Conservation (phyloP, 495 filamentous ascomycete species). For the Penicillium malachiteum region DNA sequence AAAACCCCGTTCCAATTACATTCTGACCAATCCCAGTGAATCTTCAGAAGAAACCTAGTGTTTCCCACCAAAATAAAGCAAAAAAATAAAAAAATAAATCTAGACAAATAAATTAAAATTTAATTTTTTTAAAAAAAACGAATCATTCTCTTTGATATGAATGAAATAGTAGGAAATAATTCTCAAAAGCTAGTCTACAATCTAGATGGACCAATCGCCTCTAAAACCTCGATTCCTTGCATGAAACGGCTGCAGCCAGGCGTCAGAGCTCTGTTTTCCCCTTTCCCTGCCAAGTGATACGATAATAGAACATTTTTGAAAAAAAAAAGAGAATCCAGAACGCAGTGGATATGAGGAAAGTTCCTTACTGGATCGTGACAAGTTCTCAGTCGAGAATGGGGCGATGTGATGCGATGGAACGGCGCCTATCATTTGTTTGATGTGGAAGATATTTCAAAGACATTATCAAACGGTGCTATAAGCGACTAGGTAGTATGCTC, state of each 20-base stretch:
- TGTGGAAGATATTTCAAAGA: not conserved
- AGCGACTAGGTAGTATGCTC: not conserved
- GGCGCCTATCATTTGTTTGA: not conserved
- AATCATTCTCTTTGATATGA: not conserved
- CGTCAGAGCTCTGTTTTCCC: not conserved
- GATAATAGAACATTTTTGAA: too few species aligned
- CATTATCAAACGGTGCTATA: conserved; percentile 1
- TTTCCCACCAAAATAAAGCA: not conserved
- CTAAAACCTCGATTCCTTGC: conserved; percentile 27
- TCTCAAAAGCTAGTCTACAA: not conserved
- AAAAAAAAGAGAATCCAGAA: too few species aligned
- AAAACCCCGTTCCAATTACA: conserved; percentile 1
- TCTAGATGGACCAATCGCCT: conserved; percentile 25
- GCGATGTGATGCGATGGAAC: not conserved
- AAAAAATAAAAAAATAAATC: not conserved
- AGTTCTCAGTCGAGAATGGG: not conserved
- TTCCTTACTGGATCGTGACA: not conserved
- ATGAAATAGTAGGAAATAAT: too few species aligned
- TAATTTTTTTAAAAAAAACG: not conserved
- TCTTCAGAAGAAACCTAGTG: not conserved
- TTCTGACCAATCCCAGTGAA: not conserved
- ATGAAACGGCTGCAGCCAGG: conserved; percentile 12
- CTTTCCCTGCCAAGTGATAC: too few species aligned
- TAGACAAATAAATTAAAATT: not conserved
- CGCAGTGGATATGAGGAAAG: too few species aligned